phyloP scores from a whole-genome alignment of 2,329 filamentous ascomycete species.

The Pseudogymnoascus sp. region DNA sequence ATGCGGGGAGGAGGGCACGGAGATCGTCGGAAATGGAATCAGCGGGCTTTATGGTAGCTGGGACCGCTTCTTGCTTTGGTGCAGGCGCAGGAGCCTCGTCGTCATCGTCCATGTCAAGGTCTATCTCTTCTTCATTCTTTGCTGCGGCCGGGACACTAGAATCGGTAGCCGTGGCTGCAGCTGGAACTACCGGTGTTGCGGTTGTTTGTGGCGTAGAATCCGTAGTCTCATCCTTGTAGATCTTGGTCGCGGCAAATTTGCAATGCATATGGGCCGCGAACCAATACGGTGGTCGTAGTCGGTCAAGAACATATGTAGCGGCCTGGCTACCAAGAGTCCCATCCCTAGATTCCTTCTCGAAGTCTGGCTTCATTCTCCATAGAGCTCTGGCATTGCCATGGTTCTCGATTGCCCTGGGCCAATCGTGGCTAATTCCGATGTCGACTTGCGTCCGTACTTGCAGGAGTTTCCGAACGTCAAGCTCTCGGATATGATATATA shows the following conservation, averaged over 20 bases:
- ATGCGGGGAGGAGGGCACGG: constrained; percentile 65
- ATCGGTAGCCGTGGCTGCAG: background rate
- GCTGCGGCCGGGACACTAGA: background rate
- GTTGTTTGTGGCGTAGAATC: background rate
- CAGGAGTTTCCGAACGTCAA: constrained; percentile 84
- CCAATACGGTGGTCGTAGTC: constrained; percentile 77
- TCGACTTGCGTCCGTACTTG: constrained; percentile 82
- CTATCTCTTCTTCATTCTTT: constrained; percentile 60
- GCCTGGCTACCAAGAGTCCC: constrained; percentile 73
- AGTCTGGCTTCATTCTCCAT: constrained; percentile 65
- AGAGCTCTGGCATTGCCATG: constrained; percentile 61
- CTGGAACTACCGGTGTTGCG: background rate
- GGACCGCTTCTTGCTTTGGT: constrained; percentile 16
- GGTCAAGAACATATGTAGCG: constrained; percentile 70
- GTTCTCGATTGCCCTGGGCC: constrained; percentile 77
- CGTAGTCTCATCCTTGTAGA: constrained; percentile 32
- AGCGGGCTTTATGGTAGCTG: constrained; percentile 17
- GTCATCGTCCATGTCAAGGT: constrained; percentile 52
- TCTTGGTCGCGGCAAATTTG: constrained; percentile 67
- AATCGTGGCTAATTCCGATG: constrained; percentile 88
- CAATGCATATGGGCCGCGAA: constrained; percentile 90
- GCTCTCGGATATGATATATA: constrained; percentile 82
- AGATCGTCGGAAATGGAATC: constrained; percentile 44
- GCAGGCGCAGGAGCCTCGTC: constrained; percentile 18
- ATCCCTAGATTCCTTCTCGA: constrained; percentile 64